Evolutionary conservation across 495 filamentous ascomycete genomes (phyloP).

Genomic region (Penicillium coffeae): DNA sequence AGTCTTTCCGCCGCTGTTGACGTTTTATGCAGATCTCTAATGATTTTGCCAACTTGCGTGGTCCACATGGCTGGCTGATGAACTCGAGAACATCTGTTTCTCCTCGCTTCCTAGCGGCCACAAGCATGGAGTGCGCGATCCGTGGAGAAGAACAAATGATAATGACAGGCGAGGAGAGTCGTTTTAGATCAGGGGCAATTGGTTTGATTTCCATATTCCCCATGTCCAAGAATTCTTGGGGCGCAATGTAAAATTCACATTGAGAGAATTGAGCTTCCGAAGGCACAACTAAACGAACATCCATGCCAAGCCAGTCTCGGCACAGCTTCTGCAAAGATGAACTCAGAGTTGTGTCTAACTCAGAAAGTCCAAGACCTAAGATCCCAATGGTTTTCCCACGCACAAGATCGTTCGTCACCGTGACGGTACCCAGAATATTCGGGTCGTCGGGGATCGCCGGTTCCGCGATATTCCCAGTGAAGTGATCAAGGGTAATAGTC

Average conservation of each 20-base stretch:
- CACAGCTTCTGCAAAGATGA: constrained; percentile 13
- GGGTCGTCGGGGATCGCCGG: background rate
- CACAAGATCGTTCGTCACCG: background rate
- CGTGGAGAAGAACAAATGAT: constrained; percentile 28
- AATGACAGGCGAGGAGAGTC: constrained; percentile 12
- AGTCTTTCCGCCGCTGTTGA: background rate
- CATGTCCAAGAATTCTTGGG: constrained; percentile 2
- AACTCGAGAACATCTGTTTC: constrained; percentile 19
- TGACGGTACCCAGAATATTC: background rate
- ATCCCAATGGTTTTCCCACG: constrained; percentile 10
- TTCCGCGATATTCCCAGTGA: too few relatives aligned
- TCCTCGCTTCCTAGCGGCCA: constrained; percentile 7
- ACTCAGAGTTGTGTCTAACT: constrained; percentile 3
- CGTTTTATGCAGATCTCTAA: constrained; percentile 26
- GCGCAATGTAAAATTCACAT: constrained; percentile 13
- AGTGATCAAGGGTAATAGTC: constrained; percentile 24
- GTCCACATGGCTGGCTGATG: constrained; percentile 34
- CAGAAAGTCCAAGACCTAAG: constrained; percentile 3
- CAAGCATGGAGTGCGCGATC: constrained; percentile 24
- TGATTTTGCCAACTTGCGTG: constrained; percentile 23
- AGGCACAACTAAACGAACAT: constrained; percentile 1
- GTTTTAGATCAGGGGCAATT: background rate
- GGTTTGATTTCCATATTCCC: background rate
- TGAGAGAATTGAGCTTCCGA: background rate
- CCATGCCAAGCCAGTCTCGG: constrained; percentile 12